phyloP scores from a whole-genome alignment of 2,329 filamentous ascomycete species.

The Colletotrichum australisinense region DNA sequence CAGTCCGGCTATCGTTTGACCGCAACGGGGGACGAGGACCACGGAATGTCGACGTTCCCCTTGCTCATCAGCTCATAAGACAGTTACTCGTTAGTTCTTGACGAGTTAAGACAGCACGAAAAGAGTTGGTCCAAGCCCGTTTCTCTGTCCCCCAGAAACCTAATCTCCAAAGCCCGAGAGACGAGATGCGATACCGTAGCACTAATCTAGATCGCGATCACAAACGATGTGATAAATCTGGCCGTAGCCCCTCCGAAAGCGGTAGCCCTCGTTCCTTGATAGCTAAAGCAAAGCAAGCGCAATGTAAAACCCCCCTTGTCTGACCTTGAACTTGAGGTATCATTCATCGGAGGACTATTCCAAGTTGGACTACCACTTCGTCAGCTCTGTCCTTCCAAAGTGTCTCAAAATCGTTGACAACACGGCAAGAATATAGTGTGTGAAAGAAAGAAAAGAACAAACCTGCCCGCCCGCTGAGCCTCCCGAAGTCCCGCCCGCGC shows the following conservation, averaged over 20 bases:
- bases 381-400: not conserved
- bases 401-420: slow-evolving; percentile 19
- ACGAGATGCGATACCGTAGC: not conserved
- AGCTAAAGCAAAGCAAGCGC: not conserved
- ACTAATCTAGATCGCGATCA: slow-evolving; percentile 24
- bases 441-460: not conserved
- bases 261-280: not conserved
- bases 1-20: not conserved
- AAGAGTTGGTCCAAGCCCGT: not conserved
- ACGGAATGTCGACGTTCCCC: slow-evolving; percentile 4
- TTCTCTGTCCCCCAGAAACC: not conserved
- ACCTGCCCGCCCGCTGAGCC: not conserved
- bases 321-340: not conserved
- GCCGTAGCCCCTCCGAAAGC: not conserved
- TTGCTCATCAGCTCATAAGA: slow-evolving; percentile 14
- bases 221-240: slow-evolving; percentile 32
- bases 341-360: slow-evolving; percentile 18
- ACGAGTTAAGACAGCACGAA: slow-evolving; percentile 9
- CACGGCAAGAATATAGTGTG: not conserved
- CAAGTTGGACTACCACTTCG: slow-evolving; percentile 32
- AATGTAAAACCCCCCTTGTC: not conserved
- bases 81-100: slow-evolving; percentile 7
- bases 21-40: not conserved
- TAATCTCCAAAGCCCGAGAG: slow-evolving; percentile 12
- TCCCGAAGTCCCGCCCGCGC: not conserved